phyloP scores from a whole-genome alignment of 164 flowering plant genomes.

The Hamamelis virginiana region DNA sequence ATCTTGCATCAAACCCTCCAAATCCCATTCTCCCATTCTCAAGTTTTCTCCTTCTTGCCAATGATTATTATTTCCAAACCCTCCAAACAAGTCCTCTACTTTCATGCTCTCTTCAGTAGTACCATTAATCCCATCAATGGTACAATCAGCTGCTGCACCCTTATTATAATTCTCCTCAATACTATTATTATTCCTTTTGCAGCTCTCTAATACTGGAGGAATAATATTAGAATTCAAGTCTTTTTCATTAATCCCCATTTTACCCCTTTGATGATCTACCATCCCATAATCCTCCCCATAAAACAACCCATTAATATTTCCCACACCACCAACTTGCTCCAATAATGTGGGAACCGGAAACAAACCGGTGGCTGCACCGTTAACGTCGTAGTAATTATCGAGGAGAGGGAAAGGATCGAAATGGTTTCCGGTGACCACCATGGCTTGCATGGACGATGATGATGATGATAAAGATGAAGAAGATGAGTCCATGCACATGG shows the following conservation, averaged over 20 bases:
- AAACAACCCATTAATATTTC: constrained; percentile 6
- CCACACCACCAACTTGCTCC: constrained; percentile 12
- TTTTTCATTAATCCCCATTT: constrained; percentile 24
- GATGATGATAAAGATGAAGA: constrained; percentile 33
- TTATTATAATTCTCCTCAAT: constrained; percentile 11
- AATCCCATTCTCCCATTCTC: constrained; percentile 47
- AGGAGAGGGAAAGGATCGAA: constrained; percentile 30
- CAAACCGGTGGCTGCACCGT: constrained; percentile 1
- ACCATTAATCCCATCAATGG: constrained; percentile 10
- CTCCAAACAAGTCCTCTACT: constrained; percentile 35
- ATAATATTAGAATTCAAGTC: constrained; percentile 22
- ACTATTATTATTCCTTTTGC: no score
- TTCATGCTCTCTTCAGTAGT: constrained; percentile 18
- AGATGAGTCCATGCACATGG: constrained; percentile 43
- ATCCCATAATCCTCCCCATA: constrained; percentile 22
- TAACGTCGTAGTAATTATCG: constrained; percentile 5
- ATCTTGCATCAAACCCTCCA: constrained; percentile 49
- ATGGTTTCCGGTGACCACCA: neutral
- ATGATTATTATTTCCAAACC: constrained; percentile 32
- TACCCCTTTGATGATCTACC: constrained; percentile 4
- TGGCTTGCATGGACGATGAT: constrained; percentile 26
- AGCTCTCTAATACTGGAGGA: constrained; percentile 27
- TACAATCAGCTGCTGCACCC: constrained; percentile 4
- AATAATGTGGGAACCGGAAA: constrained; percentile 2
- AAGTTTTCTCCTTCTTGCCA: constrained; percentile 40